Conservation (phyloP, 2,329 filamentous ascomycete species). For the Ascochyta fabae region DNA sequence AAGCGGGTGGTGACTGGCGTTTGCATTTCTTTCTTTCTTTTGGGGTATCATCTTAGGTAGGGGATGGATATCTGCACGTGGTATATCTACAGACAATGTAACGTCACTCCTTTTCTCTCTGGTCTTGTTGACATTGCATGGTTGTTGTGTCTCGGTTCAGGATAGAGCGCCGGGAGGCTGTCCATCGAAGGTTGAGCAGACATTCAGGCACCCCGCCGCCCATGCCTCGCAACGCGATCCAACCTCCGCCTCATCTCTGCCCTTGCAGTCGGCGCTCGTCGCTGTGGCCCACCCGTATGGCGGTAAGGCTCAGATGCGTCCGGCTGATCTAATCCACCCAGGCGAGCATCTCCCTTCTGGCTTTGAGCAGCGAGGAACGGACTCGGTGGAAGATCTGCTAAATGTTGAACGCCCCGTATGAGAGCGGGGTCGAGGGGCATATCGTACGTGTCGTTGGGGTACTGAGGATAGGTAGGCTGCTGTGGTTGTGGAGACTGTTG, state of each 20-base stretch:
- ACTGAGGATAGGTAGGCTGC: constrained; percentile 31
- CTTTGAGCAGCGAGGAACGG: constrained; percentile 37
- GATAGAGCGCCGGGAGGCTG: no score
- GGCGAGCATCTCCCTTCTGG: background rate
- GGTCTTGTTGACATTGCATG: no score
- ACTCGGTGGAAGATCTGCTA: constrained; percentile 43
- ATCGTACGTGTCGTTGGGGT: constrained; percentile 54
- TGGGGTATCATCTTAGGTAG: background rate
- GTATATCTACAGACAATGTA: no score
- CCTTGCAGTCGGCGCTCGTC: constrained; percentile 27
- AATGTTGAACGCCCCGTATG: constrained; percentile 53
- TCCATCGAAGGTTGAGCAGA: background rate
- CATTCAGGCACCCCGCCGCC: background rate
- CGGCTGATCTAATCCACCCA: background rate
- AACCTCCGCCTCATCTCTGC: constrained; percentile 35
- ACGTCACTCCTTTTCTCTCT: no score
- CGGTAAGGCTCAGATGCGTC: background rate
- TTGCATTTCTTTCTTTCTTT: background rate
- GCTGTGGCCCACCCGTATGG: constrained; percentile 5
- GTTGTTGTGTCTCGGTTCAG: no score
- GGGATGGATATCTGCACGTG: no score
- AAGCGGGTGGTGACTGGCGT: no score
- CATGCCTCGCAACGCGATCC: constrained; percentile 24
- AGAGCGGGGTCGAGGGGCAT: constrained; percentile 68
- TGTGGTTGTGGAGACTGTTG: constrained; percentile 35